These are phyloP conservation scores for Cudoniella acicularis DNA, from an alignment of 495 filamentous ascomycete genomes.

Conservation along the genomic window DNA sequence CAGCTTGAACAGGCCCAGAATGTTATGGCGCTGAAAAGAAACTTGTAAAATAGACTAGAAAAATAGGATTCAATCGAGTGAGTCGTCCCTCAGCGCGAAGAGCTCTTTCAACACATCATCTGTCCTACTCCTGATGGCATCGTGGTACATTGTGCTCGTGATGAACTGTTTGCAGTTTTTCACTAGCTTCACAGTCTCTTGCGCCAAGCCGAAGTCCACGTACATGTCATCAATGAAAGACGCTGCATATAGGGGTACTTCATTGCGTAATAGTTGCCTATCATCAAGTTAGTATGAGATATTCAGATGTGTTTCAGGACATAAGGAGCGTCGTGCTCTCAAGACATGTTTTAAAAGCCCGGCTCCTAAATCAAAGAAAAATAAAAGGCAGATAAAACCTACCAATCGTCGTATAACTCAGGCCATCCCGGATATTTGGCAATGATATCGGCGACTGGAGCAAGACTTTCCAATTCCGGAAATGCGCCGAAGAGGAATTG, in stretches of 20 bases:
- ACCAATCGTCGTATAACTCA: slow-evolving; percentile 67
- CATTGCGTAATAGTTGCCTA: slow-evolving; percentile 62
- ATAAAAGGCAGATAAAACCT: slow-evolving; percentile 30
- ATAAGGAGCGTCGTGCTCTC: no score
- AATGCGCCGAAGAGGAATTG: slow-evolving; percentile 77
- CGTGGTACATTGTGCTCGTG: slow-evolving; percentile 84
- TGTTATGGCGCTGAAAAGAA: slow-evolving; percentile 8
- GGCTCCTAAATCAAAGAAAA: not conserved
- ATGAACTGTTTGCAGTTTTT: slow-evolving; percentile 74
- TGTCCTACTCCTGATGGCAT: slow-evolving; percentile 66
- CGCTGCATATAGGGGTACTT: slow-evolving; percentile 85
- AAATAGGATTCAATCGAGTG: slow-evolving; percentile 52
- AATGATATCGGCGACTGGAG: slow-evolving; percentile 63
- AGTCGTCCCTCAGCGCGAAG: slow-evolving; percentile 69
- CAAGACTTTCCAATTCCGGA: slow-evolving; percentile 62
- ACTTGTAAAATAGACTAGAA: no score
- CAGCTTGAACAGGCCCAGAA: slow-evolving; percentile 28
- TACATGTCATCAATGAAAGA: slow-evolving; percentile 95
- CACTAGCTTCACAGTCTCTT: slow-evolving; percentile 71
- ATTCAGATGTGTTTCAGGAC: no score
- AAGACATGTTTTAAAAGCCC: no score
- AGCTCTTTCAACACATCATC: slow-evolving; percentile 71
- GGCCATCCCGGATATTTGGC: slow-evolving; percentile 68
- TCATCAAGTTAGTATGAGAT: no score
- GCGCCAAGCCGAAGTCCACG: slow-evolving; percentile 70